Evolutionary conservation across 208 protist species (phyloP), one percentile per base, ranked within the genome.

Genomic region (Crithidia thermophila): DNA sequence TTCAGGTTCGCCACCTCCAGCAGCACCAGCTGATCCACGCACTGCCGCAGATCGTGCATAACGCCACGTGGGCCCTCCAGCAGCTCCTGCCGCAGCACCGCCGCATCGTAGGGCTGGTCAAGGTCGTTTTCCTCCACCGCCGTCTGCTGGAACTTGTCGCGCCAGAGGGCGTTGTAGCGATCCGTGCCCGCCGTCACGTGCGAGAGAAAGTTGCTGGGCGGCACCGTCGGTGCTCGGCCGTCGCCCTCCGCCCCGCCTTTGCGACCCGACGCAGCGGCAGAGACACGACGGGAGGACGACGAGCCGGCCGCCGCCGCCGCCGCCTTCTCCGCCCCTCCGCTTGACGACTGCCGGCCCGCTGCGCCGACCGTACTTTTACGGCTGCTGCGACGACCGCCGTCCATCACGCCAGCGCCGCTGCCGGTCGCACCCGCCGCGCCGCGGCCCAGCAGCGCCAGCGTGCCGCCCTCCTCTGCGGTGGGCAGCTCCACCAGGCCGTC

Each of bases 1-100:
- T 96, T 93, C 28, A 98, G 59, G 77, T 98, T 98, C 18, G 67
- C 51, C 27, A 98, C 88, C 77, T 98, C 95, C 50, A 94, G 79
- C 67, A 84, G 75, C 39, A 98, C 88, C n/a, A 97, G 81, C 79
- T 94, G 74, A 63, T 98, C 94, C 4, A 98, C 95, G 65, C 91
- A 85, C 50, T 61, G 66, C 30, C 97, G 88, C 42, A 98, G 72
- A 34, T 97, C 82, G 23, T 85, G 71, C 79, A 97, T 91, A 20
- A 98, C 79, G 13, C 94, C 96, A 20, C 82, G 79, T 3, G 91
- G 85, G 6, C 94, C 93, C 40, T 93, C 82, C 57, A 98, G 67
- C 20, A 98, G 79, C 72, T 97, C 79, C 46, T 85, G 69, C 23
- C 87, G 71, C 47, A 98, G 72, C 27, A 95, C 39, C 31, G 25